Percentiles rank a stretch among this genome's conserved stretches.
Evolutionary conservation across 345 rosid species (phyloP).

Genomic region (Pistacia integerrima): DNA sequence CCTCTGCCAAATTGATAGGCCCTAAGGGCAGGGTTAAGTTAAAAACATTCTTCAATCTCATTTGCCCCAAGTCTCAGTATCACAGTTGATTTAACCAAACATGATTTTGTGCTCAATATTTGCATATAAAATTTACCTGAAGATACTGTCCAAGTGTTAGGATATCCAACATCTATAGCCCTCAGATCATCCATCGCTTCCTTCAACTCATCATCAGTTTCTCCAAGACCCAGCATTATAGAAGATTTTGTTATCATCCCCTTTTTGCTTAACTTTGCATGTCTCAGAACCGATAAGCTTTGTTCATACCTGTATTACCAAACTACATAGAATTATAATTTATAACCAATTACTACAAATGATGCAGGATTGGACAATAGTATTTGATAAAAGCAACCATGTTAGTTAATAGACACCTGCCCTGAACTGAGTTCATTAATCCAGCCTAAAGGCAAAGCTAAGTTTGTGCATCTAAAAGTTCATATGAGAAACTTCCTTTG

Average conservation of each 20-base stretch:
- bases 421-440: neutral
- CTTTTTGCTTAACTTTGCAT: slow-evolving; percentile 76
- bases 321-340: slow-evolving; percentile 20
- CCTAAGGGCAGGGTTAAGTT: neutral
- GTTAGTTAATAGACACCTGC: neutral
- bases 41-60: neutral
- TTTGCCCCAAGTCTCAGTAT: neutral
- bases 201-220: slow-evolving; percentile 84
- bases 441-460: neutral
- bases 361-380: neutral
- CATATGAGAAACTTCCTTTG: neutral
- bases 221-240: slow-evolving; percentile 98
- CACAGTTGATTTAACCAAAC: too few relatives aligned
- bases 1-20: neutral
- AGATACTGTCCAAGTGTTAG: slow-evolving; percentile 95
- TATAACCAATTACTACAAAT: slow-evolving; percentile 1
- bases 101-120: neutral
- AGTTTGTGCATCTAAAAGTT: neutral
- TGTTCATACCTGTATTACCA: slow-evolving; percentile 77
- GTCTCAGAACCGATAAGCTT: slow-evolving; percentile 84
- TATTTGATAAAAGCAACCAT: neutral
- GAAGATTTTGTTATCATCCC: slow-evolving; percentile 96
- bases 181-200: slow-evolving; percentile 88
- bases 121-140: slow-evolving; percentile 58
- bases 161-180: slow-evolving; percentile 90